These are phyloP conservation scores for Picea abies DNA, from an alignment of 83 land plant genomes.

Conservation along the genomic window DNA sequence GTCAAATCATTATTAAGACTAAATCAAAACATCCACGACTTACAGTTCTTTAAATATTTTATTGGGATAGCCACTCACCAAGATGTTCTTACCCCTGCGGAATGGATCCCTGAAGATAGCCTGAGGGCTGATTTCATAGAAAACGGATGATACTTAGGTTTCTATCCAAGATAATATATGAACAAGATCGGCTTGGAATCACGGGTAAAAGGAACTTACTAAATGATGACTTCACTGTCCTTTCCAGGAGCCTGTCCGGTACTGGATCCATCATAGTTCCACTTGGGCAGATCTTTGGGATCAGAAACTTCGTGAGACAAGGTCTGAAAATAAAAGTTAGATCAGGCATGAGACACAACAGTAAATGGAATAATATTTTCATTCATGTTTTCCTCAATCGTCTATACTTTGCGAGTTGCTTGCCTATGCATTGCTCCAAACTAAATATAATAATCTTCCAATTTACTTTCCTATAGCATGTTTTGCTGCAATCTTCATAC, in stretches of 20 bases:
- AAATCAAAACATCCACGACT: neutral
- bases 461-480: too few relatives aligned
- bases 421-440: too few relatives aligned
- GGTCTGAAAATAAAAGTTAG: constrained; percentile 22
- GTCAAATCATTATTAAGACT: neutral
- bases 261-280: constrained; percentile 48
- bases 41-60: neutral
- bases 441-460: too few relatives aligned
- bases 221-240: constrained; percentile 39
- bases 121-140: constrained; percentile 36
- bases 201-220: constrained; percentile 23
- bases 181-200: neutral
- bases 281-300: constrained; percentile 37
- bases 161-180: neutral
- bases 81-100: constrained; percentile 49
- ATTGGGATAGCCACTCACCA: constrained; percentile 29
- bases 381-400: too few relatives aligned
- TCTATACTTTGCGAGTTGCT: too few relatives aligned
- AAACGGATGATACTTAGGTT: neutral
- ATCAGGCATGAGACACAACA: too few relatives aligned
- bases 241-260: constrained; percentile 40
- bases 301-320: constrained; percentile 22
- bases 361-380: too few relatives aligned
- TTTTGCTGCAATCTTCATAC: too few relatives aligned
- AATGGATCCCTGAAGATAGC: constrained; percentile 65